Conservation (phyloP, 306 rosid genomes). For the Vachellia collinsii region DNA sequence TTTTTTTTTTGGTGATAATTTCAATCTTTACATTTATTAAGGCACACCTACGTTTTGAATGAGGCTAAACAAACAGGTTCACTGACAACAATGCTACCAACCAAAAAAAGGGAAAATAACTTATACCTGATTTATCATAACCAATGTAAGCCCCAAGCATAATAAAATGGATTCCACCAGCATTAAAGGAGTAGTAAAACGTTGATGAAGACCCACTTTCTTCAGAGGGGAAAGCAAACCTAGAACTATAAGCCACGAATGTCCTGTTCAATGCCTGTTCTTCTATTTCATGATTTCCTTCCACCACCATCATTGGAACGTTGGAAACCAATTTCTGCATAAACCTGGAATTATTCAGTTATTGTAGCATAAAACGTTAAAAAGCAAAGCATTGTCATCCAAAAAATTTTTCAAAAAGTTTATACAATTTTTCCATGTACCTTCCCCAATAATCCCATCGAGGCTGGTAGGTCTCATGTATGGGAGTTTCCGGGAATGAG, state of each 20-base stretch:
- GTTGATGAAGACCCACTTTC: conserved; percentile 86
- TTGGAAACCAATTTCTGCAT: conserved; percentile 77
- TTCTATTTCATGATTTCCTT: conserved; percentile 90
- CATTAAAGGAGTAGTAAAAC: conserved; percentile 81
- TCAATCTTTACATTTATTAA: neutral
- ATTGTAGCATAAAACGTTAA: conserved; percentile 23
- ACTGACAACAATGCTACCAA: conserved; percentile 4
- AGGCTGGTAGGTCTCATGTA: conserved; percentile 91
- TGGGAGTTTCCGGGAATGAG: conserved; percentile 69
- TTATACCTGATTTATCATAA: conserved; percentile 60
- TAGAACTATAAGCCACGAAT: conserved; percentile 82
- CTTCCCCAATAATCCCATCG: conserved; percentile 97
- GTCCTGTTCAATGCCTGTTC: conserved; percentile 56
- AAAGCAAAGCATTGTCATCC: conserved; percentile 6
- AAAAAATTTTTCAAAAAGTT: neutral
- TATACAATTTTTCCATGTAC: conserved; percentile 40
- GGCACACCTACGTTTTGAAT: conserved; percentile 3
- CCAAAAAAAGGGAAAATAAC: neutral
- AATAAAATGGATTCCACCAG: conserved; percentile 84
- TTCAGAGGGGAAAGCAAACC: conserved; percentile 84
- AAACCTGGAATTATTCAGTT: conserved; percentile 57
- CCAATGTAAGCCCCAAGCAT: conserved; percentile 84
- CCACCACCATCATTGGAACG: conserved; percentile 87
- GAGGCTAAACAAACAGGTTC: conserved; percentile 21
- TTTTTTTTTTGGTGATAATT: neutral